Percentiles rank a stretch among this genome's conserved stretches.
These are phyloP conservation scores for Suillus luteus DNA, from an alignment of 768 basidiomycete genomes.

Conservation along the genomic window DNA sequence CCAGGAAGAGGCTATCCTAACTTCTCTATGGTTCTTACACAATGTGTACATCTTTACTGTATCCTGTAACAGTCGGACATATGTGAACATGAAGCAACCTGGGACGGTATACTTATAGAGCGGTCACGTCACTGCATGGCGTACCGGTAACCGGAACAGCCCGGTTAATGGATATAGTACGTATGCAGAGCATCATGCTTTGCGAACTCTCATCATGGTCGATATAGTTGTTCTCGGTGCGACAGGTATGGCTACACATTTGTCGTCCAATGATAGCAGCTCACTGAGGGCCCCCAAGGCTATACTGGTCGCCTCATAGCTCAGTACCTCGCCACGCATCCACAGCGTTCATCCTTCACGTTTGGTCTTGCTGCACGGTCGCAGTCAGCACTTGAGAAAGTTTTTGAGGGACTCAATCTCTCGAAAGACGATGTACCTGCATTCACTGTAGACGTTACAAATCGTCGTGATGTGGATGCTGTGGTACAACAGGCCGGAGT, in stretches of 20 bases:
- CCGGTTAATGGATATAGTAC: neutral
- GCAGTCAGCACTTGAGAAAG: constrained; percentile 53
- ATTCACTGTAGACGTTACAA: constrained; percentile 62
- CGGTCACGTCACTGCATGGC: too few relatives aligned
- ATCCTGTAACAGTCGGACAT: neutral
- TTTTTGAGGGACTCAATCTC: constrained; percentile 45
- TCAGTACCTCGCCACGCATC: constrained; percentile 66
- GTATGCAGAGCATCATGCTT: neutral
- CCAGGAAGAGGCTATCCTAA: neutral
- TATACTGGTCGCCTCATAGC: constrained; percentile 72
- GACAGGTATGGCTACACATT: constrained; percentile 42
- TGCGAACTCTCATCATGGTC: constrained; percentile 31
- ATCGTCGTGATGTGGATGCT: constrained; percentile 51
- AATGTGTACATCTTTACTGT: constrained; percentile 2
- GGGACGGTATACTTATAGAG: too few relatives aligned
- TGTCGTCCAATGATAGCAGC: neutral
- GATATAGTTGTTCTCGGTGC: constrained; percentile 76
- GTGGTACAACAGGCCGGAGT: constrained; percentile 61
- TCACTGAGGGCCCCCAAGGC: constrained; percentile 36
- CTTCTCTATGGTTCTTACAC: neutral
- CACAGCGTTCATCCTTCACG: constrained; percentile 58
- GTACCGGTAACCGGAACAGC: neutral
- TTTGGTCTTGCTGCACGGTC: constrained; percentile 75
- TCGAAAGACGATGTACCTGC: constrained; percentile 44
- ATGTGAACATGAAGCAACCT: neutral